Base-by-base conservation (phyloP, 768 basidiomycete genomes). In the Peribolospora baueri region DNA sequence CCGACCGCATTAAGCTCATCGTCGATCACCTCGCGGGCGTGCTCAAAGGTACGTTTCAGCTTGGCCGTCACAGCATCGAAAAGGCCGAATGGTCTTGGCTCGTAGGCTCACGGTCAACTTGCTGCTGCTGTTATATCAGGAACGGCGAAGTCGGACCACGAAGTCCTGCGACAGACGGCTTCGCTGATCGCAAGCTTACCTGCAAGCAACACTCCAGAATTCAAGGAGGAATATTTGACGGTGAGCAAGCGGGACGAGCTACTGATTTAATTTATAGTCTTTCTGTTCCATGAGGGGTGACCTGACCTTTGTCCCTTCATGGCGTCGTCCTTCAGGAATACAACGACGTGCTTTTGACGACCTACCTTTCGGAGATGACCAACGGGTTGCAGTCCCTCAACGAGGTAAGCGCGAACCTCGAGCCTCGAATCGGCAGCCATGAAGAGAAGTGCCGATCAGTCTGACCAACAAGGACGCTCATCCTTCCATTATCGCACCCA, bases 301-400 rank as follows among this genome's bases (percentile, higher is more conserved):
- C 39, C 41, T 36, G 36, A 6, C 51, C 38, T 8, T 3, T 7
- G 5, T 25, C 39, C 43, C 13, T 42, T 47, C 48, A 48, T 56
- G 48, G 43, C 36, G 41, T 53, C 4, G 3, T 48, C 8, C 39
- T 53, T 36, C 61, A 93, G 87, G 91, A 98, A 76, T 86, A 90
- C 67, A 82, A 82, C 63, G 90, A 98, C 65, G 87, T 91, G 11
- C 86, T 93, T 58, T 71, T 98, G 39, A 93, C 87, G 1, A 80
- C 82, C 7, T 84, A 85, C 68, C 72, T 98, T 9, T 80, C 86
- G 0, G 77, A 79, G 10, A 68, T 98, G 56, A 95, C 90, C 5
- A 90, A 88, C 68, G 82, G 84, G 40, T 74, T 90, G 11, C 81
- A 80, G 60, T 76, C 80, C 7, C 68, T 95, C 56, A 95, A 90